phyloP scores from a whole-genome alignment of 176 grass and related monocot species.

The Eragrostis curvula region DNA sequence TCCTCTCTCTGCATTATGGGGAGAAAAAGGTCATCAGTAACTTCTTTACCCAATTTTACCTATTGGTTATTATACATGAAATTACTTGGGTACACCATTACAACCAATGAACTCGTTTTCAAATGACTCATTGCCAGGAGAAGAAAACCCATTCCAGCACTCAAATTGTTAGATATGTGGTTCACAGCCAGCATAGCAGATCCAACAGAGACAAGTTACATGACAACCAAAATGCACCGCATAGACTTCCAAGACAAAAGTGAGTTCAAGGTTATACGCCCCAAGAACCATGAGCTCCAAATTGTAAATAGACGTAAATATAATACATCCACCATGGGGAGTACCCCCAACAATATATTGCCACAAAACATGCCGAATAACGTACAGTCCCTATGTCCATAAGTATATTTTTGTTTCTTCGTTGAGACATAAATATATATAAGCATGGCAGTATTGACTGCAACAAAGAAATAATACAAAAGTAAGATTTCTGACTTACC shows the following conservation, averaged over 20 bases:
- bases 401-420: background rate
- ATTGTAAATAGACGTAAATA: constrained; percentile 10
- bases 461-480: background rate
- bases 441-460: constrained; percentile 5
- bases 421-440: background rate
- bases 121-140: background rate
- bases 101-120: background rate
- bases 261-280: background rate
- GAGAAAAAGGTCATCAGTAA: background rate
- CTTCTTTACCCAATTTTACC: background rate
- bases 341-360: background rate
- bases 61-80: background rate
- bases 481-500: constrained; percentile 57
- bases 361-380: background rate
- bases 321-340: background rate
- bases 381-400: background rate
- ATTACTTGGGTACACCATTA: background rate
- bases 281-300: background rate
- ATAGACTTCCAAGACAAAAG: background rate
- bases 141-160: background rate
- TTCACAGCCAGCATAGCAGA: background rate
- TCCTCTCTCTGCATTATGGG: constrained; percentile 70
- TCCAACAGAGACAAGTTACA: background rate
- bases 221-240: background rate
- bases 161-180: background rate